These are phyloP conservation scores for Stephanodiscus minutulus DNA, from an alignment of 108 stramenopile species.

Conservation along the genomic window DNA sequence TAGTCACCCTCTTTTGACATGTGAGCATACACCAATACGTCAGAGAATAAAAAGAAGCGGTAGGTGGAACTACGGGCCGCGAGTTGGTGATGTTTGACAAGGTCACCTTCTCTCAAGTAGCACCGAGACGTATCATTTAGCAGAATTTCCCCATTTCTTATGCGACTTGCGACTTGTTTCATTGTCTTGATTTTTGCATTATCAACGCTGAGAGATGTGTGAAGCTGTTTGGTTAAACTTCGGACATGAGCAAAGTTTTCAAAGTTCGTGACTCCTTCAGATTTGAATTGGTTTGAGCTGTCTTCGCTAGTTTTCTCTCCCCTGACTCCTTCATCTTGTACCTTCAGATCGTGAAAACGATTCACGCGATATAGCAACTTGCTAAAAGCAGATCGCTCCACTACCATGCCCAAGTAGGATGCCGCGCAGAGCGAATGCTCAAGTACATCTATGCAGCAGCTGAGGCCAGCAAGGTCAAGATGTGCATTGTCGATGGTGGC, in stretches of 20 bases:
- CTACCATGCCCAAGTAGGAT: slow-evolving; percentile 80
- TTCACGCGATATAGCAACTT: slow-evolving; percentile 73
- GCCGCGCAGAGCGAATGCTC: slow-evolving; percentile 76
- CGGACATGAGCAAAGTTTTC: slow-evolving; percentile 58
- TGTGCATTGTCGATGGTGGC: slow-evolving; percentile 70
- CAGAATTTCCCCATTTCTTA: slow-evolving; percentile 77
- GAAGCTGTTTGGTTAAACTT: slow-evolving; percentile 60
- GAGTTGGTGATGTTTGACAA: slow-evolving; percentile 82
- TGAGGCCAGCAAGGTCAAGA: slow-evolving; percentile 69
- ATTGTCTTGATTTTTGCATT: slow-evolving; percentile 54
- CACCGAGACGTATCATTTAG: slow-evolving; percentile 78
- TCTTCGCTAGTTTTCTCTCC: background rate
- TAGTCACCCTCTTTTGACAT: slow-evolving; percentile 49
- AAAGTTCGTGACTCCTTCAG: slow-evolving; percentile 46
- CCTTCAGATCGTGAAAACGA: slow-evolving; percentile 58
- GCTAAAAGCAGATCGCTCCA: slow-evolving; percentile 75
- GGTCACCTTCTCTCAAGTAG: slow-evolving; percentile 85
- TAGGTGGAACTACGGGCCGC: slow-evolving; percentile 76
- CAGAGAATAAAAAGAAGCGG: slow-evolving; percentile 93
- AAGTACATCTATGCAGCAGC: slow-evolving; percentile 72
- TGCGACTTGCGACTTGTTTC: slow-evolving; percentile 62
- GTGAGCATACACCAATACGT: slow-evolving; percentile 57
- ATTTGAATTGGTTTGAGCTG: slow-evolving; percentile 1
- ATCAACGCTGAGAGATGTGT: slow-evolving; percentile 52
- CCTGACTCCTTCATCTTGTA: slow-evolving; percentile 14